Percentiles rank a stretch among this genome's conserved stretches.
These are phyloP conservation scores for Mortierella sp. DNA, from an alignment of 371 early-diverging fungal species.

Conservation along the genomic window DNA sequence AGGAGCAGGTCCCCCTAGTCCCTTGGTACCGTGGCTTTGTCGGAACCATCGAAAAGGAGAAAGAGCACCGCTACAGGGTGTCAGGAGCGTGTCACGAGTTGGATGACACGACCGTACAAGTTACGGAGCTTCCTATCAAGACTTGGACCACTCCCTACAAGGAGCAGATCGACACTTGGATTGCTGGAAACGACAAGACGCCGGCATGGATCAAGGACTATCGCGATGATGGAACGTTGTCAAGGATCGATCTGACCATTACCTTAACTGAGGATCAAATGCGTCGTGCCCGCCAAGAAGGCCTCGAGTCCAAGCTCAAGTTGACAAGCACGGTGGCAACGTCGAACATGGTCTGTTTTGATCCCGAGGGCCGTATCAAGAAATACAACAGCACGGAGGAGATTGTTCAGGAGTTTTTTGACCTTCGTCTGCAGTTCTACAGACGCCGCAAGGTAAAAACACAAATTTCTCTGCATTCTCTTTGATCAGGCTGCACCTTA, in stretches of 20 bases:
- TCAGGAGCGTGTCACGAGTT: constrained; percentile 81
- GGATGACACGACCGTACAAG: constrained; percentile 84
- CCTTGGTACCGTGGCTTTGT: constrained; percentile 99
- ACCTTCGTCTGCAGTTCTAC: constrained; percentile 91
- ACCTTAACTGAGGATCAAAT: constrained; percentile 79
- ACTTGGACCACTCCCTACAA: constrained; percentile 98
- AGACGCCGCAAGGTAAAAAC: constrained; percentile 88
- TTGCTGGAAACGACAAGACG: constrained; percentile 73
- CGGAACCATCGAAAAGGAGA: constrained; percentile 75
- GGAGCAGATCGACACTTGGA: constrained; percentile 85
- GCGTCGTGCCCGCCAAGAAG: constrained; percentile 80
- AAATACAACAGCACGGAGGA: constrained; percentile 88
- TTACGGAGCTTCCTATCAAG: constrained; percentile 97
- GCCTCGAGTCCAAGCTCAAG: constrained; percentile 90
- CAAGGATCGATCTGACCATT: constrained; percentile 89
- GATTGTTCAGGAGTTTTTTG: constrained; percentile 95
- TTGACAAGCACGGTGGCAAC: constrained; percentile 80
- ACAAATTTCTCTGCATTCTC: neutral
- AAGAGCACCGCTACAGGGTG: constrained; percentile 76
- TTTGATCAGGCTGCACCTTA: neutral
- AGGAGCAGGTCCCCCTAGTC: constrained; percentile 83
- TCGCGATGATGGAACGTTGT: constrained; percentile 87
- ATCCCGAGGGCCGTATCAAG: constrained; percentile 90
- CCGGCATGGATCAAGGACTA: constrained; percentile 77
- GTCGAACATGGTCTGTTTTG: constrained; percentile 98